Evolutionary conservation across 805 yeast genomes (phyloP).

Genomic region (Barnettozyma sp.): DNA sequence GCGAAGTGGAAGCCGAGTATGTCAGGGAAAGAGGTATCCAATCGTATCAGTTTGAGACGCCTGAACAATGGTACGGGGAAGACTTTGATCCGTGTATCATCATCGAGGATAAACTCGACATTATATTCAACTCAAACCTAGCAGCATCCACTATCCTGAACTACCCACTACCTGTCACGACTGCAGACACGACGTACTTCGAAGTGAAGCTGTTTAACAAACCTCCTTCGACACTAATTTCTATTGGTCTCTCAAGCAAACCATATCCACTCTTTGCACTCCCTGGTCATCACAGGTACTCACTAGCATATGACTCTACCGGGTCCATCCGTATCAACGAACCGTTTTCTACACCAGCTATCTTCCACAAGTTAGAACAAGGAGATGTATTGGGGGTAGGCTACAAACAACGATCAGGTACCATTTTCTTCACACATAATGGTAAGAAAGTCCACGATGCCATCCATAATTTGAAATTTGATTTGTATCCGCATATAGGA

Average conservation of each 20-base stretch:
- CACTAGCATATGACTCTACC: conserved; percentile 65
- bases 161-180: conserved; percentile 40
- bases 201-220: conserved; percentile 72
- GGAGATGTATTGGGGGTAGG: conserved; percentile 97
- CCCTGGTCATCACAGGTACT: conserved; percentile 67
- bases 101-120: conserved; percentile 59
- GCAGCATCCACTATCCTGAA: conserved; percentile 25
- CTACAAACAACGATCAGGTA: conserved; percentile 70
- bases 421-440: conserved; percentile 87
- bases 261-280: conserved; percentile 72
- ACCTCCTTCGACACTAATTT: conserved; percentile 39
- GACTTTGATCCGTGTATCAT: conserved; percentile 37
- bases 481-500: conserved; percentile 34
- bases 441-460: conserved; percentile 83
- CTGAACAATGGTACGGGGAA: conserved; percentile 32
- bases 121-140: conserved; percentile 27
- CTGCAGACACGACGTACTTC: conserved; percentile 44
- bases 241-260: conserved; percentile 61
- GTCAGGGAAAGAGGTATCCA: conserved; percentile 75
- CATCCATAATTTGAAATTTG: conserved; percentile 57
- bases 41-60: conserved; percentile 33
- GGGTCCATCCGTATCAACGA: conserved; percentile 64
- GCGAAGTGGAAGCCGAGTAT: conserved; percentile 80
- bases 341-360: conserved; percentile 41
- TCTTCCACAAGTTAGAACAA: conserved; percentile 44